Evolutionary conservation across 75 land plant genomes (phyloP).

Genomic region (Isoetes taiwanensis): DNA sequence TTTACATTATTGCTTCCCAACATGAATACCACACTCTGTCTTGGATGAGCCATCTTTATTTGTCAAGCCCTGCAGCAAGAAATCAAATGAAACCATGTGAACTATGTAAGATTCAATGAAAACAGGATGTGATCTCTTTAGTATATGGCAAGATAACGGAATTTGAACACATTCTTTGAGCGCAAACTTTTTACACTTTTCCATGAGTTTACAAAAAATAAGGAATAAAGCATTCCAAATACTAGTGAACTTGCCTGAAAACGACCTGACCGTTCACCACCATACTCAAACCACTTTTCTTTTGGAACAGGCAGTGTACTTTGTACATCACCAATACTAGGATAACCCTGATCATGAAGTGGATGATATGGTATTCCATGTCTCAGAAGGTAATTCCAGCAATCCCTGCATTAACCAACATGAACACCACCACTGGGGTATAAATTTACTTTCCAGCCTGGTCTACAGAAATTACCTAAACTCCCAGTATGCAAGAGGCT

Average conservation of each 20-base stretch:
- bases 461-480: slow-evolving; percentile 15
- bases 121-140: too few relatives aligned
- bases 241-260: slow-evolving; percentile 12
- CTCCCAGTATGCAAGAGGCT: slow-evolving; percentile 35
- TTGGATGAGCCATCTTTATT: slow-evolving; percentile 25
- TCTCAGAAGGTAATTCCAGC: slow-evolving; percentile 22
- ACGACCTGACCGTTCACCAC: slow-evolving; percentile 31
- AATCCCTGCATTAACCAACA: slow-evolving; percentile 18
- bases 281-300: slow-evolving; percentile 32
- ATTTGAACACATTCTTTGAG: too few relatives aligned
- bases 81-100: too few relatives aligned
- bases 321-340: slow-evolving; percentile 29
- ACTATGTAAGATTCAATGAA: too few relatives aligned
- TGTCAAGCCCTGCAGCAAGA: slow-evolving; percentile 18
- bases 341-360: slow-evolving; percentile 30
- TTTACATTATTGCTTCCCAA: background rate
- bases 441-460: background rate
- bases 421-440: background rate
- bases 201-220: too few relatives aligned
- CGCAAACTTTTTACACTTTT: too few relatives aligned
- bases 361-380: slow-evolving; percentile 23
- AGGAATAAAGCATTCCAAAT: background rate
- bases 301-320: slow-evolving; percentile 27
- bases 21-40: slow-evolving; percentile 33
- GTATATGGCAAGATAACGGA: too few relatives aligned